Evolutionary conservation across 495 filamentous ascomycete genomes (phyloP).

Genomic region (Opeltia flavorubescens): DNA sequence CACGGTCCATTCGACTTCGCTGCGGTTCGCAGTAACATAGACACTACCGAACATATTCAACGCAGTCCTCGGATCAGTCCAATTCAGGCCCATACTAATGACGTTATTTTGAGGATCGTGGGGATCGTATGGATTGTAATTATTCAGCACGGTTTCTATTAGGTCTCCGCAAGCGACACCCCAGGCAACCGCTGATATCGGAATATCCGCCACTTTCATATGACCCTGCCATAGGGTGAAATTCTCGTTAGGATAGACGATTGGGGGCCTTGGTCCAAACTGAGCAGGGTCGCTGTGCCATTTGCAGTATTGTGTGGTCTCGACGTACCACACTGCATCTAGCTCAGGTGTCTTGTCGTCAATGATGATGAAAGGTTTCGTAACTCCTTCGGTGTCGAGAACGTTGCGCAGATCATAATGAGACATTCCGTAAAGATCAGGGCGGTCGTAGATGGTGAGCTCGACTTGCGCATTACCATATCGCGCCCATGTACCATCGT

Average conservation of each 20-base stretch:
- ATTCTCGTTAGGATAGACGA: conserved; percentile 1
- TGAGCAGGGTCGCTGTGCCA: background rate
- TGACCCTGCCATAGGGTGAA: conserved; percentile 5
- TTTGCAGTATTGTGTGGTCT: background rate
- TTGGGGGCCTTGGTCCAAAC: background rate
- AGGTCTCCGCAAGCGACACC: background rate
- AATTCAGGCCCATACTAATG: background rate
- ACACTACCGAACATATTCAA: background rate
- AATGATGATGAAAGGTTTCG: background rate
- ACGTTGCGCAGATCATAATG: conserved; percentile 3
- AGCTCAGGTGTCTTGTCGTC: background rate
- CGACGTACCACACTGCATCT: background rate
- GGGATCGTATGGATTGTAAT: background rate
- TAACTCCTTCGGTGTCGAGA: conserved; percentile 3
- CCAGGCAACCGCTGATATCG: background rate
- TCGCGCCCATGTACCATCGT: conserved; percentile 2
- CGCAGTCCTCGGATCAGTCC: background rate
- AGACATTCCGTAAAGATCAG: conserved; percentile 3
- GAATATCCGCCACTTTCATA: conserved; percentile 1
- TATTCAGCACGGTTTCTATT: background rate
- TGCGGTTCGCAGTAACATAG: background rate
- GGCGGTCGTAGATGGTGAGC: background rate
- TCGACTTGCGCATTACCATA: background rate
- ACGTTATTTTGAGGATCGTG: conserved; percentile 3
- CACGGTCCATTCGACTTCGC: background rate